Evolutionary conservation across 768 basidiomycete species (phyloP), one percentile per base, ranked within the genome.

Genomic region (Phanerochaete sordida): DNA sequence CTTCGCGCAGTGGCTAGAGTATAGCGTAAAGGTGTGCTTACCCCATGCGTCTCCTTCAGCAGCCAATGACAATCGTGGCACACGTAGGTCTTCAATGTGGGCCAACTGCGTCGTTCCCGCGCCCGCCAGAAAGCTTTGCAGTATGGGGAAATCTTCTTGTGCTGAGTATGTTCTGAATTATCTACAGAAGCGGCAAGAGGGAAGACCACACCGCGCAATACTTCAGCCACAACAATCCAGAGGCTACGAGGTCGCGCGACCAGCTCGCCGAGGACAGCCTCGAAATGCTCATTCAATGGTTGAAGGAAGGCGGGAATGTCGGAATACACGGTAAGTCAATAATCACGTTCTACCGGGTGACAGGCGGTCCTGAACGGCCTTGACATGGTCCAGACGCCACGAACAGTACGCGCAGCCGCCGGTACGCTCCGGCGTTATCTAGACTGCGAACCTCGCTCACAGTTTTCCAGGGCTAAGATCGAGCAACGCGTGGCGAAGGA

Each of bases 271-370:
- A 85, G 64, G 97, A 98, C 69, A 93, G 94, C 72, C 74, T 99
- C 55, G 95, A 98, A 66, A 94, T 91, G 84, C 75, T 98, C 51
- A 97, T 99, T 62, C 81, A 86, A 43, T 99, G 97, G 97, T 75
- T 99, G 62, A 94, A 92, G 75, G 85, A 87, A 50, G 97, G 95
- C 2, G 94, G 95, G 1, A 99, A 99, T 70, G 96, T 98, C 52
- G 97, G 92, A 9, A 98, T 99, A 65, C 96, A 98, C 72, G 97
- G 95, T 93, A 67, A 49, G 79, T 61, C 64, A 62, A 48, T 39
- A 26, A 11, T 0, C 30, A 33, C 50, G 31, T n/a, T n/a, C n/a
- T n/a, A n/a, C n/a, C n/a, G 39, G 35, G 39, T 35, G 24, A 47
- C 44, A 49, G 21, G 31, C 19, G 31, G 26, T 7, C 19, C 31